A percentile compares a stretch with the other conserved stretches of the same genome.
phyloP scores from a whole-genome alignment of 2,329 filamentous ascomycete species.

The Fusarium sublunatum region DNA sequence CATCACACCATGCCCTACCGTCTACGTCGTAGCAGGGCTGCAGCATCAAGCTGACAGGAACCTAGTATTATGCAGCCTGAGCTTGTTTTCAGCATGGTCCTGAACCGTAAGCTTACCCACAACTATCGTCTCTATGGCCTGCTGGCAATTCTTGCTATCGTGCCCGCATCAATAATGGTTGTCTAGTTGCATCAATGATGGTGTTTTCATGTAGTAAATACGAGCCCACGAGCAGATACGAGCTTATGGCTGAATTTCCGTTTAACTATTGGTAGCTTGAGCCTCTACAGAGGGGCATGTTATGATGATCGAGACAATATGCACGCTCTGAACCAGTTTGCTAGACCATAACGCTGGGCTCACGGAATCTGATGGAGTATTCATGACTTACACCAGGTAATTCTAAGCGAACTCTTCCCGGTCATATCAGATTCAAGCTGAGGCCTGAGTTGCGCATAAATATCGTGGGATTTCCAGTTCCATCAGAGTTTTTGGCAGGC shows the following conservation, averaged over 20 bases:
- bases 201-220: background rate
- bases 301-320: background rate
- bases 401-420: background rate
- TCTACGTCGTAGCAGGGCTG: background rate
- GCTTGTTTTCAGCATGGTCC: background rate
- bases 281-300: background rate
- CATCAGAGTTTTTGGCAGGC: background rate
- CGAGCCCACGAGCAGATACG: background rate
- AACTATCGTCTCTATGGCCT: background rate
- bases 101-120: background rate
- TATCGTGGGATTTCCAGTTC: background rate
- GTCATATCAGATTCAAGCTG: background rate
- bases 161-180: background rate
- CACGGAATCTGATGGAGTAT: conserved; percentile 1
- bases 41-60: background rate
- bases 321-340: background rate
- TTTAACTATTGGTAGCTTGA: background rate
- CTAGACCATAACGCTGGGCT: background rate
- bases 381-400: background rate
- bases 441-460: background rate
- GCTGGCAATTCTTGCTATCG: background rate
- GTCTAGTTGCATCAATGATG: background rate
- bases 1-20: conserved; percentile 2
- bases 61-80: background rate
- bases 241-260: background rate